Evolutionary conservation across 306 rosid species (phyloP), one percentile per base, ranked within the genome.

Genomic region (Crataegus laevigata): DNA sequence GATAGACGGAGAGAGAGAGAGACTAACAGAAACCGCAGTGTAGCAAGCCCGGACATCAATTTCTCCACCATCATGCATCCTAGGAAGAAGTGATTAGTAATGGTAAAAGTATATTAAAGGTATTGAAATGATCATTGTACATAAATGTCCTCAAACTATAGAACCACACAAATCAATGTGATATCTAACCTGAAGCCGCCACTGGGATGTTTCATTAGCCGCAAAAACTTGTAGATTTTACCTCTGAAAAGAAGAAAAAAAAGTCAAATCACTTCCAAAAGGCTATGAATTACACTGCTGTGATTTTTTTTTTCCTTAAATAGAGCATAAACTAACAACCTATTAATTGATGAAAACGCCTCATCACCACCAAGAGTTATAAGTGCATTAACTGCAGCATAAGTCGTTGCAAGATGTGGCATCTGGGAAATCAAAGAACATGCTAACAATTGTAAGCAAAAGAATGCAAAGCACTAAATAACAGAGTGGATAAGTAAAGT

Each of bases 361-460:
- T 85, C 78, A 62, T 87, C 81, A 86, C 91, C 85, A 26, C 96
- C 97, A 79, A 94, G 43, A 19, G 97, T 87, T 73, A 94, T 85
- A 66, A 94, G 97, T 26, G 97, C 73, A 84, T 91, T 94, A 77
- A 94, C 89, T 12, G 96, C 94, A 84, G 98, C 97, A 81, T 94
- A 91, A 69, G 97, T 94, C 51, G 98, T 94, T 66, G 97, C 98
- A 58, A 94, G 94, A 87, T 94, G 98, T 75, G 98, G 96, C 89
- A 94, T 63, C 98, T 94, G 89, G 73, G 45, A 82, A 73, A 80
- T 85, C 62, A 65, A 15, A n/a, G 5, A 76, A 50, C 42, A 26
- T 6, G 25, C 42, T 26, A 51, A 30, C 59, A 3, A 74, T 25
- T 18, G 66, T 60, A 25, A 77, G 25, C n/a, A 55, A 57, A 57